Base-by-base conservation (phyloP, 139 green algal species). In the Coelastrella sp. region DNA sequence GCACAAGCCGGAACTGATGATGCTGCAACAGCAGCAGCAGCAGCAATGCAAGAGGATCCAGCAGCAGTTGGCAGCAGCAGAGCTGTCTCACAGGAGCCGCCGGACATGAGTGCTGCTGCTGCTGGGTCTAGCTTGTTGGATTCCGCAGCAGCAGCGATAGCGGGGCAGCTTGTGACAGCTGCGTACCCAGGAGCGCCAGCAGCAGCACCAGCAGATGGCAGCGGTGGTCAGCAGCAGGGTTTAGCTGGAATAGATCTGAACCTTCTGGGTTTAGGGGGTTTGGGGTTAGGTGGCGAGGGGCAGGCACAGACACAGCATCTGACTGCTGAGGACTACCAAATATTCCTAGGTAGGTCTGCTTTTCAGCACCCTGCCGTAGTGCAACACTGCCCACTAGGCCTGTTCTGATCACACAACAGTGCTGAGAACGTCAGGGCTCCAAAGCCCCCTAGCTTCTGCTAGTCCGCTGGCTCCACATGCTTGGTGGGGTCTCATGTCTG, bases 1-100 rank as follows among this genome's bases (percentile, higher is more conserved):
- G 58, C 64, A 23, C 65, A 73, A 66, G 83, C 83, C 80, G 83
- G 65, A 54, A 54, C 83, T 6, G 83, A 66, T 5, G 58, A 23
- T 10, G 83, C 83, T 56, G 83, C 83, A 87, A 64, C 82, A 23
- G 82, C 82, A 16, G 82, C 82, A 54, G 83, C 83, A 80, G 83
- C 83, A 19, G 32, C 32, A 47, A 23, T 59, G 47, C 60, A 61
- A 16, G 82, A 73, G 14, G 81, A 68, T 57, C 10, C 68, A 56
- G 66, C 61, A 17, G 68, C 83, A 73, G 83, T 71, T 71, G 56
- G 59, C 64, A 78, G 64, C 65, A 64, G 80, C 80, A 74, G 80
- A 47, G 80, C 80, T 23, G 80, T 23, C 7, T 86, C 59, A 13
- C n/a, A 74, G 13, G 80, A 85, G 57, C 79, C 79, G 3, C 79